A percentile compares a stretch with the other conserved stretches of the same genome.
phyloP scores from a whole-genome alignment of 345 rosid genomes.

The Eucalyptus tenuipes region DNA sequence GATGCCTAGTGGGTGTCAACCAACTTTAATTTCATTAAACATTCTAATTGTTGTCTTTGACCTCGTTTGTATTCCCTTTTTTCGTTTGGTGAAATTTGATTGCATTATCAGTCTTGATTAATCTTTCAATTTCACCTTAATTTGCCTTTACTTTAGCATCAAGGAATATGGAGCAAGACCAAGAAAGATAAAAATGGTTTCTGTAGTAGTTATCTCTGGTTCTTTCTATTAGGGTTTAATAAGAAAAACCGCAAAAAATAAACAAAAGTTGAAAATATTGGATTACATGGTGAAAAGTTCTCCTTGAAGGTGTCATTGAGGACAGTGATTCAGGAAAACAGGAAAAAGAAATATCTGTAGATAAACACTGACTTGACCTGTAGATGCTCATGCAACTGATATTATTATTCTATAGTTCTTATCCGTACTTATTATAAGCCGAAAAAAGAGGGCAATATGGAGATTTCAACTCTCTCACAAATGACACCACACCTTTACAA shows the following conservation, averaged over 20 bases:
- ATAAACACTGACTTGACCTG: not conserved
- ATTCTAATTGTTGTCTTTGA: not conserved
- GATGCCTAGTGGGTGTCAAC: not conserved
- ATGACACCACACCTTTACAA: not conserved
- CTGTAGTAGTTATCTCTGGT: not conserved
- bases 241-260: not conserved
- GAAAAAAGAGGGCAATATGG: not conserved
- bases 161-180: not conserved
- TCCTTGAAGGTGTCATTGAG: not conserved
- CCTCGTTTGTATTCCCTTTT: not conserved
- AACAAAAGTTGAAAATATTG: not conserved
- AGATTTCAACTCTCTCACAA: not conserved
- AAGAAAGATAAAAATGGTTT: not conserved
- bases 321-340: not conserved
- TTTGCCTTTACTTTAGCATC: not conserved
- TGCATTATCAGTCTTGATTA: not conserved
- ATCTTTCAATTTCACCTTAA: not conserved
- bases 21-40: not conserved
- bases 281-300: not conserved
- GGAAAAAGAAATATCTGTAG: not conserved
- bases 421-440: not conserved
- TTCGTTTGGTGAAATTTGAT: not conserved
- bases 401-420: not conserved
- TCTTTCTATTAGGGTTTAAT: not conserved
- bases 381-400: not conserved